Evolutionary conservation across 202 grass and related monocot species (phyloP).

Genomic region (Sporobolus alterniflorus): DNA sequence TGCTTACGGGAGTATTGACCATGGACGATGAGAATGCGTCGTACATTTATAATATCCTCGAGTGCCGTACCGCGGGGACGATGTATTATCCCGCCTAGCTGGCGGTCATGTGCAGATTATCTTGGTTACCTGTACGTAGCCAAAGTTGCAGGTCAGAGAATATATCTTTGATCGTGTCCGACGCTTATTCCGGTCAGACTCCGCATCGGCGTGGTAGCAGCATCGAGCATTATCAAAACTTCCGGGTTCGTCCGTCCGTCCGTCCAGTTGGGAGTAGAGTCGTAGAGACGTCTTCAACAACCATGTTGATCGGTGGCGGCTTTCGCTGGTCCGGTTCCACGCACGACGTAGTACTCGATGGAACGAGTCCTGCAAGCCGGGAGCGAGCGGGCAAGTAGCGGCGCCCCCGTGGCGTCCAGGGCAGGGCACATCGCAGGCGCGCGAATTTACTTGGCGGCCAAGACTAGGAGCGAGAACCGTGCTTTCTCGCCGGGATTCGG

Average conservation of each 20-base stretch:
- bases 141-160: conserved; percentile 24
- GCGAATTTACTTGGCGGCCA: too few relatives aligned
- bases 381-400: conserved; percentile 9
- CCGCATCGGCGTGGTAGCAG: conserved; percentile 32
- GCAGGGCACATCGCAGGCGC: too few relatives aligned
- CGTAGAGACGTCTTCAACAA: neutral
- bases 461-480: too few relatives aligned
- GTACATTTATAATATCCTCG: neutral
- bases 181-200: conserved; percentile 48
- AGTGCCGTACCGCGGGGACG: neutral
- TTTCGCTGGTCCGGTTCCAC: too few relatives aligned
- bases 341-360: conserved; percentile 13
- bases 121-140: neutral
- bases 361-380: conserved; percentile 12
- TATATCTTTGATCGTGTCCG: neutral
- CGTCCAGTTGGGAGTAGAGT: neutral
- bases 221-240: neutral
- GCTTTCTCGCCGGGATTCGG: too few relatives aligned
- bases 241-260: too few relatives aligned
- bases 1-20: neutral
- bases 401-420: too few relatives aligned
- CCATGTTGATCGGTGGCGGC: neutral
- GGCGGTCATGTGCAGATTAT: conserved; percentile 28
- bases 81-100: neutral
- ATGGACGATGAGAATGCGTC: neutral